Percentiles rank a stretch among this genome's conserved stretches.
Evolutionary conservation across 139 green algal genomes (phyloP).

Genomic region (Medakamo hakoo): DNA sequence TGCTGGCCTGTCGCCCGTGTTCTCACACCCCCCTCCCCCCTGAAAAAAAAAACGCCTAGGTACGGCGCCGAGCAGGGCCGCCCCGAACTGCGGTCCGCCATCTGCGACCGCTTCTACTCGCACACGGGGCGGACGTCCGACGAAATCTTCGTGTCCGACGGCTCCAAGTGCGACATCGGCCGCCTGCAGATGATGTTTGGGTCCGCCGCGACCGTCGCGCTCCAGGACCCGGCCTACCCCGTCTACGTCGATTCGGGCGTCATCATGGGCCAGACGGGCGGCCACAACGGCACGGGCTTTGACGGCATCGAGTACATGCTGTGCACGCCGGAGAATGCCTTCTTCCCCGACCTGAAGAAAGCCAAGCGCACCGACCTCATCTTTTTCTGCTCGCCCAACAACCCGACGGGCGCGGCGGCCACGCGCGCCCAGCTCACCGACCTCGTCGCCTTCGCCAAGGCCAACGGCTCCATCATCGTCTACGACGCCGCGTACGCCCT

Average conservation of each 20-base stretch:
- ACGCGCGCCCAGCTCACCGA: constrained; percentile 77
- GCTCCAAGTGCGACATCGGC: constrained; percentile 97
- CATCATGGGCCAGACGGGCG: constrained; percentile 91
- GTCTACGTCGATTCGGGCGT: constrained; percentile 98
- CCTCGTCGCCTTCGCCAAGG: constrained; percentile 72
- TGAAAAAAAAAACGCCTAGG: constrained; percentile 23
- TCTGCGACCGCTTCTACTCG: constrained; percentile 72
- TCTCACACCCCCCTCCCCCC: not conserved
- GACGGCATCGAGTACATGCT: constrained; percentile 87
- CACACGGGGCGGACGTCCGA: constrained; percentile 27
- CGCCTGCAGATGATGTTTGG: constrained; percentile 85
- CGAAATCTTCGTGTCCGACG: constrained; percentile 96
- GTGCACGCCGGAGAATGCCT: constrained; percentile 83
- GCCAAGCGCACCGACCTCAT: constrained; percentile 81
- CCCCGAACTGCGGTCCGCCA: constrained; percentile 49
- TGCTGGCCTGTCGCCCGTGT: not conserved
- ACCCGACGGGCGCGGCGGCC: constrained; percentile 82
- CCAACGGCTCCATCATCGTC: constrained; percentile 81
- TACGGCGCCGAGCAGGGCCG: constrained; percentile 94
- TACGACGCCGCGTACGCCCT: constrained; percentile 96
- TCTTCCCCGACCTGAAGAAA: constrained; percentile 91
- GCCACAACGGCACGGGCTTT: constrained; percentile 67
- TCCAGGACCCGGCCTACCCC: constrained; percentile 96
- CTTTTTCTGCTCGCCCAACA: constrained; percentile 99
- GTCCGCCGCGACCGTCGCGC: constrained; percentile 30